Conservation (phyloP, 768 basidiomycete species). For the Lactarius tabidus region DNA sequence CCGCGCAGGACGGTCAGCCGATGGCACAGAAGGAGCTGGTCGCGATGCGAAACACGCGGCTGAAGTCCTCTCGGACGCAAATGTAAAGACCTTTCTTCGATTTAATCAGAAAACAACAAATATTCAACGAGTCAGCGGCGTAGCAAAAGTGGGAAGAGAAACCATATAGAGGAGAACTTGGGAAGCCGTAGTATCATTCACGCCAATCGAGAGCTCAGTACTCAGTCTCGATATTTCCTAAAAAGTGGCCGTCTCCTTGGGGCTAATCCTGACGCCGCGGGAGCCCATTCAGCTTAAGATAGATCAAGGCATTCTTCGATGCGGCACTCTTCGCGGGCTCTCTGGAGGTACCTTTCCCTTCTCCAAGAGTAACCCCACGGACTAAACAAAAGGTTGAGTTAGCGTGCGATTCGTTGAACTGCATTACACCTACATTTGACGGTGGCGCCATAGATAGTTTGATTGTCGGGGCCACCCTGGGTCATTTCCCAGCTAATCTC, state of each 20-base stretch:
- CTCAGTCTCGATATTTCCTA: neutral
- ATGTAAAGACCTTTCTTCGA: neutral
- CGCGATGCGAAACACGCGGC: neutral
- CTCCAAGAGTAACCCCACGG: neutral
- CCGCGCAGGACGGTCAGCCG: neutral
- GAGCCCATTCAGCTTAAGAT: neutral
- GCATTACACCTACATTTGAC: neutral
- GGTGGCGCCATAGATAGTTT: neutral
- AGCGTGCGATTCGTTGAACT: neutral
- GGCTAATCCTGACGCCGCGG: neutral
- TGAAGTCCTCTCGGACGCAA: neutral
- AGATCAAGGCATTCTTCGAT: neutral
- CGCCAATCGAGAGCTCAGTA: neutral
- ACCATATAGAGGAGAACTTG: no score
- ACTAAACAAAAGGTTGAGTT: neutral
- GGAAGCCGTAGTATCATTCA: neutral
- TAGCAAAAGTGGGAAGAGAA: no score
- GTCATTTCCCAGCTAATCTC: neutral
- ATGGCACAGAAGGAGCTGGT: neutral
- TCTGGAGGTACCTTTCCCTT: neutral
- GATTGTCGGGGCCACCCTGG: neutral
- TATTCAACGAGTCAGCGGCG: neutral
- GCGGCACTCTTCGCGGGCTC: neutral
- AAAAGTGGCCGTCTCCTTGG: neutral
- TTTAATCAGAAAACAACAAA: neutral